A percentile compares a stretch with the other conserved stretches of the same genome.
These are phyloP conservation scores for Vigna hirtella DNA, from an alignment of 306 rosid genomes.

Conservation along the genomic window DNA sequence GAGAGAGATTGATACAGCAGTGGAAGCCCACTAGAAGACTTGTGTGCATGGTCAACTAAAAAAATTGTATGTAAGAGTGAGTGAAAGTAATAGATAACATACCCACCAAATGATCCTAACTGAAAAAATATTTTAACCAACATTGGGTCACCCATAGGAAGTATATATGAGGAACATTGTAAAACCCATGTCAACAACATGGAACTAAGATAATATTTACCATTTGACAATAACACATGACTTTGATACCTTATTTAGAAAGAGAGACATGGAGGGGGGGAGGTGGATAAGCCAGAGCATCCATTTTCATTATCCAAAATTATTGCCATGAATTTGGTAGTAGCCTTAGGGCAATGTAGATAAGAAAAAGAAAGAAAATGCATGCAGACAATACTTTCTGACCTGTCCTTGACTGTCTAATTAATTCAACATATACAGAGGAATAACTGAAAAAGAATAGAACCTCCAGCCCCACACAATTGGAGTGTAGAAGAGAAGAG, in stretches of 20 bases:
- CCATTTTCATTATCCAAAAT: conserved; percentile 5
- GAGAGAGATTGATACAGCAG: not conserved
- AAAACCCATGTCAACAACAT: no score
- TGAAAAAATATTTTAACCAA: no score
- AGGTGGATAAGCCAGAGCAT: not conserved
- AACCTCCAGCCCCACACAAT: not conserved
- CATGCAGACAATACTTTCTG: not conserved
- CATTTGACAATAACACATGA: no score
- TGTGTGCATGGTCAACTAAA: no score
- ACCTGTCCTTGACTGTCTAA: not conserved
- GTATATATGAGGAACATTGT: no score
- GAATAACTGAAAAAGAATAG: not conserved
- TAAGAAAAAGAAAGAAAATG: not conserved
- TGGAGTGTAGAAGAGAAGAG: not conserved
- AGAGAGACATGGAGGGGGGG: no score
- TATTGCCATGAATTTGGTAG: not conserved
- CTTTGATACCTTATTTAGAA: no score
- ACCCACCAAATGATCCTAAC: no score
- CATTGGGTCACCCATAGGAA: no score
- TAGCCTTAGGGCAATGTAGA: not conserved
- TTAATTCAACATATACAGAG: not conserved
- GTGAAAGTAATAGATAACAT: no score
- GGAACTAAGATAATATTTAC: no score
- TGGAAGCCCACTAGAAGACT: not conserved
- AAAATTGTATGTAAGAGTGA: no score